Conservation (phyloP, 805 yeast genomes). For the Teunomyces cretensis region DNA sequence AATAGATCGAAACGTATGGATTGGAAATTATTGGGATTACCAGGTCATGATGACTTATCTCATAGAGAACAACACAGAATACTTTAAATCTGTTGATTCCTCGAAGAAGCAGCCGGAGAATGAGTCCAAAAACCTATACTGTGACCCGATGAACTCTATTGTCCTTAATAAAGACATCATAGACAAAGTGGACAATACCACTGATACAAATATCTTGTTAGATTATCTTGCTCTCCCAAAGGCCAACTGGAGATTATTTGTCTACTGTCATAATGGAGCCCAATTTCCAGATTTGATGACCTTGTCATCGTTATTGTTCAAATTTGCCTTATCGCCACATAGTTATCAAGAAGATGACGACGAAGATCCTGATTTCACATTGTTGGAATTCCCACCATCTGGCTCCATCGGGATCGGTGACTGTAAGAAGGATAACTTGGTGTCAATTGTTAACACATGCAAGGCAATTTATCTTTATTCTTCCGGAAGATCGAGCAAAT, state of each 20-base stretch:
- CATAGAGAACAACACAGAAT: slow-evolving; percentile 10
- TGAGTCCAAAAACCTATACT: slow-evolving; percentile 30
- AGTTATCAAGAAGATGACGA: slow-evolving; percentile 18
- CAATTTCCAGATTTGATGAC: slow-evolving; percentile 47
- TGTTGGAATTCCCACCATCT: slow-evolving; percentile 75
- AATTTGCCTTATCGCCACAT: slow-evolving; percentile 25
- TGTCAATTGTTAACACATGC: slow-evolving; percentile 66
- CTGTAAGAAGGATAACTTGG: slow-evolving; percentile 57
- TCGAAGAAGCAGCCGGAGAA: slow-evolving; percentile 3
- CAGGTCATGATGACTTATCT: slow-evolving; percentile 35
- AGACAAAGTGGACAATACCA: slow-evolving; percentile 3
- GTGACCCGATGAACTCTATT: slow-evolving; percentile 52
- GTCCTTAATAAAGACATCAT: slow-evolving; percentile 24
- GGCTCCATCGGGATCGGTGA: slow-evolving; percentile 82
- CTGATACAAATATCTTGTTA: slow-evolving; percentile 7
- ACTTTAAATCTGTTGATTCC: slow-evolving; percentile 3
- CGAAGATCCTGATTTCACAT: slow-evolving; percentile 20
- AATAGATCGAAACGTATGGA: slow-evolving; percentile 59
- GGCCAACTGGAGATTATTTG: slow-evolving; percentile 53
- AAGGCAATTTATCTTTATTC: slow-evolving; percentile 55
- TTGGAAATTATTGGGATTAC: slow-evolving; percentile 79
- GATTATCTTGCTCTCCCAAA: slow-evolving; percentile 43
- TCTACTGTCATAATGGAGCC: slow-evolving; percentile 62
- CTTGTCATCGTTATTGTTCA: slow-evolving; percentile 35
- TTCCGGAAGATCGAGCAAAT: slow-evolving; percentile 32